phyloP scores from a whole-genome alignment of 208 protist species.

The Acanthamoeba divionensis region DNA sequence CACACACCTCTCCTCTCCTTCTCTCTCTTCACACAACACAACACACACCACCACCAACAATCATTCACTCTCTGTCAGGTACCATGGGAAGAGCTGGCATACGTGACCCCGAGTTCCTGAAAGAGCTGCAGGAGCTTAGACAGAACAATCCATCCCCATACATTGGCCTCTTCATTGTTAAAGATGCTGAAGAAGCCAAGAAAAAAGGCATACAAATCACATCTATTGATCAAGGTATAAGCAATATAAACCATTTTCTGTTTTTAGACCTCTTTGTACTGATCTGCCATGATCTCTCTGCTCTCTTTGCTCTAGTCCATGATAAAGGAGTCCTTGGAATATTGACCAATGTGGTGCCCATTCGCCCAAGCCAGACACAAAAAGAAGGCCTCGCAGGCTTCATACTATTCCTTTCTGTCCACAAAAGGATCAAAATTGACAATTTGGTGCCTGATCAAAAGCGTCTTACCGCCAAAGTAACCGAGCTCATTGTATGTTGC shows the following conservation, averaged over 20 bases:
- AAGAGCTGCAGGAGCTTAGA: neutral
- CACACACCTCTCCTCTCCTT: too few species aligned
- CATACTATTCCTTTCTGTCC: conserved; percentile 30
- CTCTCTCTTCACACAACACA: neutral
- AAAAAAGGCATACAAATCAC: conserved; percentile 16
- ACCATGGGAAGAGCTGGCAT: conserved; percentile 1
- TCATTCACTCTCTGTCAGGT: too few species aligned
- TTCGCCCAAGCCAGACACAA: neutral
- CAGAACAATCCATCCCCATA: conserved; percentile 27
- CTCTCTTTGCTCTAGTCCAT: too few species aligned
- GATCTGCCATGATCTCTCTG: too few species aligned
- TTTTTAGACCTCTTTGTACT: too few species aligned
- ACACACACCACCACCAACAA: too few species aligned
- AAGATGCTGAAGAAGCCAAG: conserved; percentile 10
- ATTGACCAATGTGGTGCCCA: conserved; percentile 10
- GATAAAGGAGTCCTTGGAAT: neutral
- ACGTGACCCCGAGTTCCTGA: conserved; percentile 22
- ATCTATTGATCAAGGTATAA: neutral
- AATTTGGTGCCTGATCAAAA: neutral
- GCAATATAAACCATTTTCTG: too few species aligned
- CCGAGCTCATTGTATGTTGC: neutral
- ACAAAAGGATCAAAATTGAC: conserved; percentile 33
- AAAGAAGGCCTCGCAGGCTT: neutral
- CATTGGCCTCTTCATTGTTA: conserved; percentile 38
- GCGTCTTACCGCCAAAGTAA: neutral